Evolutionary conservation across 768 basidiomycete genomes (phyloP).

Genomic region (Russula virescens): DNA sequence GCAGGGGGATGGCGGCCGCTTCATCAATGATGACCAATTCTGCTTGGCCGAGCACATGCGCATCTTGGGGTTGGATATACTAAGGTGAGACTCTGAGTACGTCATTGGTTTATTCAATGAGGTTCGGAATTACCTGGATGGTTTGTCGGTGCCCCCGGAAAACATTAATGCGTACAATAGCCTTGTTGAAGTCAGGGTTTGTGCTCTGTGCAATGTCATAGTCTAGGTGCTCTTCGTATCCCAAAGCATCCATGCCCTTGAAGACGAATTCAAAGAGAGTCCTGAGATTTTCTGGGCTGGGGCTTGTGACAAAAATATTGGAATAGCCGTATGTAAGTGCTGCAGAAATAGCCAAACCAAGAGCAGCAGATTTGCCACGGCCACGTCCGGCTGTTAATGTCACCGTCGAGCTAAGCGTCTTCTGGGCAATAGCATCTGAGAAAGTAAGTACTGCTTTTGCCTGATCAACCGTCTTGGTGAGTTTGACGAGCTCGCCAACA

Average conservation of each 20-base stretch:
- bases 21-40: slow-evolving; percentile 98
- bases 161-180: slow-evolving; percentile 91
- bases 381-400: slow-evolving; percentile 93
- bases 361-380: slow-evolving; percentile 92
- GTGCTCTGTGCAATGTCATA: slow-evolving; percentile 95
- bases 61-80: slow-evolving; percentile 98
- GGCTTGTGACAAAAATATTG: slow-evolving; percentile 97
- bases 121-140: slow-evolving; percentile 67
- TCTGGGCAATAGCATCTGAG: slow-evolving; percentile 88
- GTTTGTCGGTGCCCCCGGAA: slow-evolving; percentile 94
- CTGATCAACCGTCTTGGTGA: slow-evolving; percentile 91
- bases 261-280: slow-evolving; percentile 98
- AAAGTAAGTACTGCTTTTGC: slow-evolving; percentile 93
- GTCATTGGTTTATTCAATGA: not conserved
- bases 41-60: slow-evolving; percentile 95
- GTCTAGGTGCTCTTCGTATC: slow-evolving; percentile 96
- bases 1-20: slow-evolving; percentile 95
- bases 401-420: slow-evolving; percentile 90
- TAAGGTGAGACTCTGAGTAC: slow-evolving; percentile 30
- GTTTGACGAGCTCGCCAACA: slow-evolving; percentile 81
- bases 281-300: slow-evolving; percentile 95
- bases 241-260: slow-evolving; percentile 90
- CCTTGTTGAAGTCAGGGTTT: slow-evolving; percentile 91
- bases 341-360: slow-evolving; percentile 92
- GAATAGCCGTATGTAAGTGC: slow-evolving; percentile 92